Base-by-base conservation (phyloP, 768 basidiomycete genomes). In the Podaxis rugospora region DNA sequence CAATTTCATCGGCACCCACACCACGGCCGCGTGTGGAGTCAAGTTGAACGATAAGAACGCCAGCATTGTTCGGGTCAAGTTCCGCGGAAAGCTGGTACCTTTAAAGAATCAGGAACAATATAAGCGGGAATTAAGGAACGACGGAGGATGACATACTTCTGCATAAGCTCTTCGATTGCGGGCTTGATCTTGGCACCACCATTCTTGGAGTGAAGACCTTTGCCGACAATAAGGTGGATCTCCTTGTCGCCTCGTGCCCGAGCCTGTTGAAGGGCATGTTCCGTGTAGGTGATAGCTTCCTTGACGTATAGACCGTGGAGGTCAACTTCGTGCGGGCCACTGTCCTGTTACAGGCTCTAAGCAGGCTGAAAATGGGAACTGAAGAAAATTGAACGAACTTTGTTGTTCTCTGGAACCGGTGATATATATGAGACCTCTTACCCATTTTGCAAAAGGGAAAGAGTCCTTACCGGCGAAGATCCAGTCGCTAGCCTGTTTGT, bases 271-370 rank as follows among this genome's bases (percentile, higher is more conserved):
- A 97, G 82, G 11, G 89, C 87, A 23, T 71, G 66, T 64, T 98
- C 95, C 1, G 85, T 87, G 55, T 80, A 81, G 46, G 81, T 76
- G 51, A 96, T 85, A 21, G 95, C 93, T 74, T 98, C 96, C 69
- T 93, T 93, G 63, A 96, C 95, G 71, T 92, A 96, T 3, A 98
- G 76, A 1, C 93, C 95, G 68, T 98, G 95, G 23, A 98, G 75
- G 72, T 98, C 92, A 49, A 97, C 76, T 71, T 94, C 90, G 1
- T 88, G 90, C 0, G 81, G 80, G 61, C 82, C 72, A 55, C 87
- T 86, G 62, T 90, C 85, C 83, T 88, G 67, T 14, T 44, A 35
- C 16, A 16, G 44, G 36, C 37, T 25, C 35, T 46, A 28, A 50
- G 39, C 18, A 37, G 10, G 51, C 28, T 21, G 23, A 36, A 4